These are phyloP conservation scores for Cyberlindnera maclurae DNA, from an alignment of 805 yeast species.

Conservation along the genomic window DNA sequence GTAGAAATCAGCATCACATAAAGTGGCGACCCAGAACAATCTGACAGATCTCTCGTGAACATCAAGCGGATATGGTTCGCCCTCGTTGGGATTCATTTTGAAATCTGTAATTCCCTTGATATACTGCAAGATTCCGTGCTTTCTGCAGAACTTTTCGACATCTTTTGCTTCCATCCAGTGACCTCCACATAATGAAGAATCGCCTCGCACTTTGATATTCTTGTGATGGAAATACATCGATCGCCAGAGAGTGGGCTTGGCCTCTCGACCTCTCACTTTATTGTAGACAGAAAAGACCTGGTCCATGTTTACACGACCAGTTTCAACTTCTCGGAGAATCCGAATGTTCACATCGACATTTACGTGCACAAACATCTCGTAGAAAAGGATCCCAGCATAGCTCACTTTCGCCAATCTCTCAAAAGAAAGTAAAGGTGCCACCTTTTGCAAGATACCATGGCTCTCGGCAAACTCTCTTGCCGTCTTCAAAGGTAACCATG, in stretches of 20 bases:
- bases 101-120: constrained; percentile 17
- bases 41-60: constrained; percentile 4
- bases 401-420: constrained; percentile 20
- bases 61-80: constrained; percentile 6
- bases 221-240: constrained; percentile 11
- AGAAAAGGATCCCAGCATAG: constrained; percentile 20
- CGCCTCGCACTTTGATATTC: constrained; percentile 13
- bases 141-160: constrained; percentile 13
- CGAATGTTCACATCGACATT: constrained; percentile 16
- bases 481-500: constrained; percentile 18
- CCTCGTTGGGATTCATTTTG: constrained; percentile 10
- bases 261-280: constrained; percentile 10
- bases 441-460: constrained; percentile 10
- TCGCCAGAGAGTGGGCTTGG: constrained; percentile 6
- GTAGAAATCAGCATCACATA: constrained; percentile 10
- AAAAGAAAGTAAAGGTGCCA: constrained; percentile 19
- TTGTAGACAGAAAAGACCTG: constrained; percentile 19
- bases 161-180: constrained; percentile 19
- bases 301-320: constrained; percentile 17
- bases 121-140: constrained; percentile 13
- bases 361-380: constrained; percentile 20
- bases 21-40: constrained; percentile 11
- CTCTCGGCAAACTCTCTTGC: constrained; percentile 19
- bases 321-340: constrained; percentile 17
- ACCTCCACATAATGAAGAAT: constrained; percentile 24